These are phyloP conservation scores for Scedosporium aurantiacum DNA, from an alignment of 2,329 filamentous ascomycete genomes.

Conservation along the genomic window DNA sequence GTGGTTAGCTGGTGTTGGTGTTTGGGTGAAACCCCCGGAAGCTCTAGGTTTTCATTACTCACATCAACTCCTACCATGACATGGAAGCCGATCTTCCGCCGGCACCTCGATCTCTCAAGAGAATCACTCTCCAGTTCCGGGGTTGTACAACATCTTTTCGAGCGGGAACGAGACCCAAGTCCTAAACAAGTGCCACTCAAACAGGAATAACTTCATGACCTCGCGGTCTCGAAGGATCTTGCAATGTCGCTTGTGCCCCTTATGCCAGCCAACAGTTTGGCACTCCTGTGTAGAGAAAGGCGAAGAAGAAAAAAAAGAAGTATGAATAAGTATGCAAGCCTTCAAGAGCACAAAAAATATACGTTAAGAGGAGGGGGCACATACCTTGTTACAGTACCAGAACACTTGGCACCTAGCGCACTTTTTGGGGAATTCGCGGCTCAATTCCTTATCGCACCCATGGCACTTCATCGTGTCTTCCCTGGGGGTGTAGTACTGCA, in stretches of 20 bases:
- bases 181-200: neutral
- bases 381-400: neutral
- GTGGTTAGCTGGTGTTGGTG: no score
- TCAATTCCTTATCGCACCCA: neutral
- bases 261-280: neutral
- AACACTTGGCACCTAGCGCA: neutral
- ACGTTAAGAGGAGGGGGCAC: neutral
- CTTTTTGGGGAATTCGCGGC: neutral
- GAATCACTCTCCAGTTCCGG: neutral
- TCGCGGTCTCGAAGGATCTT: neutral
- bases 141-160: neutral
- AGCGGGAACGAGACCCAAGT: neutral
- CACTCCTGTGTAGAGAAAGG: neutral
- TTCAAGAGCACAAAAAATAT: neutral
- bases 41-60: no score
- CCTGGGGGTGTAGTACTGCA: neutral
- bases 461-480: neutral
- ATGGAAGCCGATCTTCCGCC: no score
- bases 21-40: no score
- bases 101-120: no score
- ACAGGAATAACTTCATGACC: neutral
- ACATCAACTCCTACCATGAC: no score
- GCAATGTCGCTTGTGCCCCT: neutral
- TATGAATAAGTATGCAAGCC: neutral
- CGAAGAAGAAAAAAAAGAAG: neutral